These are phyloP conservation scores for Aquilaria sinensis DNA, from an alignment of 345 rosid genomes.

Conservation along the genomic window DNA sequence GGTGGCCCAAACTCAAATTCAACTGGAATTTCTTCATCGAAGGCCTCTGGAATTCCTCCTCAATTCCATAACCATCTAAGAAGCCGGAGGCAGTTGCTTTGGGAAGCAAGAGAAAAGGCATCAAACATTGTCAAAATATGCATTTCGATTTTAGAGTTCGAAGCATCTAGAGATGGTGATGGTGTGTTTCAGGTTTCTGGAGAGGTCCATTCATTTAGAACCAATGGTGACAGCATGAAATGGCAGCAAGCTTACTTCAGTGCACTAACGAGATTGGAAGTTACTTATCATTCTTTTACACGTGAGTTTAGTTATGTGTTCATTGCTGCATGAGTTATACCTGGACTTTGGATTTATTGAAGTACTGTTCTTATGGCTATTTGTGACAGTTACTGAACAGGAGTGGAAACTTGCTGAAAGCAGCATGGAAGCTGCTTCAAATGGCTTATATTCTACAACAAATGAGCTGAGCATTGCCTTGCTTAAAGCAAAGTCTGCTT, in stretches of 20 bases:
- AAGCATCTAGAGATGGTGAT: conserved; percentile 88
- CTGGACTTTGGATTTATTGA: too few species aligned
- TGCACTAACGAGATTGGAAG: conserved; percentile 63
- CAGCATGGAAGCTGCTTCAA: conserved; percentile 79
- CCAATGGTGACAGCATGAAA: conserved; percentile 46
- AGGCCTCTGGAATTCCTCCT: conserved; percentile 74
- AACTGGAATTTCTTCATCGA: conserved; percentile 48
- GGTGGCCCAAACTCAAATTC: conserved; percentile 63
- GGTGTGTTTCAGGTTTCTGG: conserved; percentile 59
- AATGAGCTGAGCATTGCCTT: conserved; percentile 71
- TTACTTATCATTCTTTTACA: conserved; percentile 69
- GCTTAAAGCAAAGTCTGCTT: conserved; percentile 74
- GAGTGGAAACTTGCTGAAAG: conserved; percentile 84
- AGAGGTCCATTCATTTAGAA: conserved; percentile 37
- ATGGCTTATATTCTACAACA: conserved; percentile 60
- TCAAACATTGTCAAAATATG: conserved; percentile 60
- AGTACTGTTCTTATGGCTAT: neutral
- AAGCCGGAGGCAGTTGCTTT: conserved; percentile 59
- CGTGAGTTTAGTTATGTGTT: conserved; percentile 38
- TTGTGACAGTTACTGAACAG: conserved; percentile 55
- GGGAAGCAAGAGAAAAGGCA: conserved; percentile 82
- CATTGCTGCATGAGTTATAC: too few species aligned
- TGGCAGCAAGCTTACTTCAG: conserved; percentile 80
- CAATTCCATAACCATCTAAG: conserved; percentile 76
- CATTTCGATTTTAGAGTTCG: conserved; percentile 79